phyloP scores from a whole-genome alignment of 2,329 filamentous ascomycete genomes.

The Claviceps sp. region DNA sequence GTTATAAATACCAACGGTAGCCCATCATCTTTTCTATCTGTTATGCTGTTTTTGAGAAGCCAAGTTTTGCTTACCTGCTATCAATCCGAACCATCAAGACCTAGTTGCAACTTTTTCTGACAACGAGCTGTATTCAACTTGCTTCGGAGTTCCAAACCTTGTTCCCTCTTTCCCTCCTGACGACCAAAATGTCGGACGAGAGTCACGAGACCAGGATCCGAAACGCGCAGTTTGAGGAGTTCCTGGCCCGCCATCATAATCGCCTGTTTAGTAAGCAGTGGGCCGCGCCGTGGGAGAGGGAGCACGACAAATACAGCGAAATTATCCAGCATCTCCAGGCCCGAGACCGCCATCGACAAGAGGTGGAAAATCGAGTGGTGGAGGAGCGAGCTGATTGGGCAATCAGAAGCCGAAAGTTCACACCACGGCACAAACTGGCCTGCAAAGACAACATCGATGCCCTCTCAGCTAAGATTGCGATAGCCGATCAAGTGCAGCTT shows the following conservation, averaged over 20 bases:
- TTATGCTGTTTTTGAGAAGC: too few relatives aligned
- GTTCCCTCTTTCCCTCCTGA: too few relatives aligned
- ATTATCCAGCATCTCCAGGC: background rate
- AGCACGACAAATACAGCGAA: conserved; percentile 2
- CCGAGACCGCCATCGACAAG: background rate
- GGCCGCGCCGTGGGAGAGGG: background rate
- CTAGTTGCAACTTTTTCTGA: too few relatives aligned
- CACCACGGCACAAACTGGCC: background rate
- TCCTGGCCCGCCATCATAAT: background rate
- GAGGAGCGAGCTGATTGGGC: background rate
- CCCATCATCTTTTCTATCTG: too few relatives aligned
- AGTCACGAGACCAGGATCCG: background rate
- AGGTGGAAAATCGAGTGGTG: background rate
- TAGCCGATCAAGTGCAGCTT: background rate
- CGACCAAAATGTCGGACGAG: background rate
- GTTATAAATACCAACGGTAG: too few relatives aligned
- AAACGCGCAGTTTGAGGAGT: background rate
- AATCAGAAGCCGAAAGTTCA: background rate
- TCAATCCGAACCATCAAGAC: too few relatives aligned
- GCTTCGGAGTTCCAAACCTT: background rate
- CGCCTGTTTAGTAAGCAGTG: background rate
- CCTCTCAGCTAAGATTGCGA: background rate
- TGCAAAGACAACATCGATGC: background rate
- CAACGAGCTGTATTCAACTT: too few relatives aligned
- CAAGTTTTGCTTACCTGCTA: too few relatives aligned